Base-by-base conservation (phyloP, 2,329 filamentous ascomycete genomes). In the Colletotrichum echinochloae region DNA sequence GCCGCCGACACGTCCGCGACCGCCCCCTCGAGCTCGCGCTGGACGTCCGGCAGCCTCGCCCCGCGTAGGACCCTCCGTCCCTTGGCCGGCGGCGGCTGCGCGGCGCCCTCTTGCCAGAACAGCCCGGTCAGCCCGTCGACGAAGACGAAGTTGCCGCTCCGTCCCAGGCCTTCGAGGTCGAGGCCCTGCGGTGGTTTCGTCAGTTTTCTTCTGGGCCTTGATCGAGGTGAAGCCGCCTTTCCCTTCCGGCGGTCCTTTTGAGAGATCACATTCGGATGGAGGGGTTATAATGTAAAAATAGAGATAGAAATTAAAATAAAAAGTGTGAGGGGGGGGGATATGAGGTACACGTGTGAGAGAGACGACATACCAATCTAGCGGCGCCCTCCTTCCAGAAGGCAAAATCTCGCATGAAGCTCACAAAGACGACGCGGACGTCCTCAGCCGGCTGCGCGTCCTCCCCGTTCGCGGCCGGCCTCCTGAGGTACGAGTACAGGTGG, bases 401-500 rank as follows among this genome's bases (percentile, higher is more conserved):
- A 73, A 87, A 88, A 75, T 95, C 92, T 71, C 93, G 87, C 81
- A 97, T 83, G 81, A 96, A 97, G 82, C 93, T 97, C 68, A 96
- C 90, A 3, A 98, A 84, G 3, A 97, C 85, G 0, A 98, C 87
- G 60, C 83, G 86, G 33, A 79, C 81, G 52, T 82, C 81, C 14
- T 77, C 77, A 23, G 70, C 68, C 8, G 59, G 41, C 9, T 60
- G 33, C 3, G 57, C 65, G 18, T 74, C 60, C 2, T 28, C 30
- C 41, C 41, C 41, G 30, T 28, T 41, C 2, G 39, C 28, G 60
- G 60, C 59, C 23, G 61, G 60, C 16, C 63, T 67, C 12, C 73
- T 70, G 66, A 88, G 81, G 8, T 84, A 79, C n/a, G 83, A 81
- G 76, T 84, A 83, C 3, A 91, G 78, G 75, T 87, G 87, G 46